Evolutionary conservation across 768 basidiomycete species (phyloP), one percentile per base, ranked within the genome.

Genomic region (Xerocomellus dryophilus): DNA sequence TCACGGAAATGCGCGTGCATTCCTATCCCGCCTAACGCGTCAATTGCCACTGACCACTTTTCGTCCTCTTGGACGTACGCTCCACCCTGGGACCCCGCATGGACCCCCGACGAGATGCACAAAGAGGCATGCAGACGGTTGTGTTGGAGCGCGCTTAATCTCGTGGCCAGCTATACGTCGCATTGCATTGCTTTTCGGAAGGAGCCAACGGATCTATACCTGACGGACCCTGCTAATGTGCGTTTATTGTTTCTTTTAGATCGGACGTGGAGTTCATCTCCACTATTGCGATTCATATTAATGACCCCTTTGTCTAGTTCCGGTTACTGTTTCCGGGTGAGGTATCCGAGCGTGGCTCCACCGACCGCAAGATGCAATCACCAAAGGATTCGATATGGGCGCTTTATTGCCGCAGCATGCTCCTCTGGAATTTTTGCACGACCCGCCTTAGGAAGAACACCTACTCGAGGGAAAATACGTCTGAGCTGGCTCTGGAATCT

Each of bases 361-460:
- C 72, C 39, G 70, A 73, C 21, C 71, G 71, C 49, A 73, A 76
- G 51, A 70, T 72, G 31, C 77, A 76, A 32, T 84, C 84, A 17
- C 78, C 84, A 15, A 91, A 90, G 65, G 86, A 91, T 57, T 84
- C 85, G 15, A 78, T 92, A 2, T 91, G 89, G 89, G 89, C 87
- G 0, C 73, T 92, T 25, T 89, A 89, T 61, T 90, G 88, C 69
- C 83, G 90, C 32, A 83, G 82, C 65, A 87, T 91, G 85, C 77
- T 92, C 10, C 74, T 91, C 4, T 92, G 88, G 88, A 86, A 81
- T 61, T 85, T 83, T 63, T 84, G 82, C 58, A 67, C 69, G 21
- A 76, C 78, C 44, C 81, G 81, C 4, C 71, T 84, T 25, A 66
- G 79, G 46, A 73, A 74, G 50, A 74, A 74, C 12, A 60, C 61